Evolutionary conservation across 495 filamentous ascomycete genomes (phyloP), one percentile per base, ranked within the genome.

Genomic region (Aspergillus nidulans): DNA sequence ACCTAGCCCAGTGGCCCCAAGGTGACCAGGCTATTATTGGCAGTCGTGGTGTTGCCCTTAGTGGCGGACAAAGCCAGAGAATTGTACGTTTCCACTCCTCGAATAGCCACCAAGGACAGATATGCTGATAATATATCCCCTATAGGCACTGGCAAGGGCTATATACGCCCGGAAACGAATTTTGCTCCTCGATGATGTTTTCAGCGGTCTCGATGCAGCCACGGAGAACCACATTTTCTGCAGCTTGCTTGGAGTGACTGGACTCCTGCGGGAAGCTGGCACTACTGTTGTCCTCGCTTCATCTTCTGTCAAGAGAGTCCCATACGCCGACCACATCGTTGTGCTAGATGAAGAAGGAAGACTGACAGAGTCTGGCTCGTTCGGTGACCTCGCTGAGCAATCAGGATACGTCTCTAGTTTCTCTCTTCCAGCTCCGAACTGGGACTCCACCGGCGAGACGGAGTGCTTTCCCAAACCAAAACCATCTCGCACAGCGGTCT

Each of bases 191-290:
- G 78, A 80, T 50, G 76, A 85, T 53, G 65, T 78, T 7, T 70
- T 85, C 16, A 81, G 71, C 46, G 79, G 73, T 1, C 64, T 83
- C 6, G 81, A 85, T 58, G 60, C 66, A 0, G 65, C 69, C n/a
- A 83, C 77, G 0, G 69, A 76, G 52, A 55, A 62, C 7, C 58
- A 59, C n/a, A 57, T 77, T n/a, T 60, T 73, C 39, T 20, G 64
- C 6, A 67, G 69, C 19, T 51, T 81, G 1, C 57, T 81, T 20
- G 73, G 76, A 0, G 52, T 57, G 1, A 19, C 59, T 3, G 78
- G 79, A 0, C 30, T 80, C 0, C 58, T 77, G 12, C 55, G 68
- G 19, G 50, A 67, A 49, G 28, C 39, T 12, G 55, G 61, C 2
- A 71, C 67, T 0, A 77, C 78, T 0, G 69, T 79, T 1, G 7